Evolutionary conservation across 768 basidiomycete species (phyloP), one percentile per base, ranked within the genome.

Genomic region (Gymnopilus dilepis): DNA sequence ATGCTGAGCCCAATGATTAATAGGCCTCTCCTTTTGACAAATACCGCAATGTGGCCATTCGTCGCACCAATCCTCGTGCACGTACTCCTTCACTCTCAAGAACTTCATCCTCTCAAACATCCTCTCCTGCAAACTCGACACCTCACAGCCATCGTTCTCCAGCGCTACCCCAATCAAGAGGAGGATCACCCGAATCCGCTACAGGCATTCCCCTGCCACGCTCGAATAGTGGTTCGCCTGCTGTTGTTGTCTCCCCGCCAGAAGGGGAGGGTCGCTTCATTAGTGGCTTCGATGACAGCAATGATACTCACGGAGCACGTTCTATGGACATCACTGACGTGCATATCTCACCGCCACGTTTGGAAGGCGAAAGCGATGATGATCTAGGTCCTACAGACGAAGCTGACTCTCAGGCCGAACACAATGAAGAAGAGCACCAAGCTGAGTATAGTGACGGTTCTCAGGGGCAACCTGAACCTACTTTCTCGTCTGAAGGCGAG

Each of bases 401-500:
- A 19, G 53, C 51, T 5, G 69, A 70, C 41, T 69, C 68, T 52
- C 60, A 63, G 7, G 72, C 76, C 24, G 71, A 69, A 6, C 57
- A 63, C n/a, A 47, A 61, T 12, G 57, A 63, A 48, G 34, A 9
- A 2, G 34, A 37, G 2, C 55, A 55, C 4, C 59, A 56, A 12
- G 62, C 56, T 4, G 59, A 63, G 42, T 62, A 71, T 42, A 61
- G 65, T 22, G 62, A 72, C 57, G 56, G 56, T 22, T 67, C 64
- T 19, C 65, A 60, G 40, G 66, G 74, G 21, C 66, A 71, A 60
- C 74, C 69, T 34, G 88, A 90, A 52, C 87, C 89, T 4, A 91
- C 90, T 0, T 91, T 91, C 68, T 90, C 90, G 0, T 90, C 90
- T 9, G 87, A 89, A 33, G 87, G 83, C 13, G 84, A 77, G 3